Conservation (phyloP, 306 rosid species). For the Amphicarpaea edgeworthii region DNA sequence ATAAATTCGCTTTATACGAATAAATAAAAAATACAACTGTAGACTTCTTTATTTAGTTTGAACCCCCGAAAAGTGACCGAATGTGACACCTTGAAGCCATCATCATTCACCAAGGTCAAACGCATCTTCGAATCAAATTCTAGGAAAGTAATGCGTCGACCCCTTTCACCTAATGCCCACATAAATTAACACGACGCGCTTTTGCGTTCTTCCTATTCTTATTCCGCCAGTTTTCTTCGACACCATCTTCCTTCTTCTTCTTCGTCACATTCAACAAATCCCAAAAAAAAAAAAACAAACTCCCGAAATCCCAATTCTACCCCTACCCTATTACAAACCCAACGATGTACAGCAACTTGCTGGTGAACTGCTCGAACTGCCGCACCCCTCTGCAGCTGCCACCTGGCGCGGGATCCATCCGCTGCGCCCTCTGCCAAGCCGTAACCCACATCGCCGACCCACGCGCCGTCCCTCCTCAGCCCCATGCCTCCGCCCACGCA, state of each 20-base stretch:
- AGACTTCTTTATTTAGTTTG: no score
- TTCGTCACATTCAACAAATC: background rate
- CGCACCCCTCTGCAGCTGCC: conserved; percentile 82
- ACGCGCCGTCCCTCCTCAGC: conserved; percentile 58
- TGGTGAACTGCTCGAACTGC: conserved; percentile 86
- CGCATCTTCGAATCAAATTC: background rate
- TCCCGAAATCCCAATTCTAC: background rate
- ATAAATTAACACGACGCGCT: background rate
- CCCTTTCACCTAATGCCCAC: background rate
- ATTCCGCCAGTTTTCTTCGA: background rate
- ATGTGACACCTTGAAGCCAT: no score
- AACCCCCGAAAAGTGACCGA: no score
- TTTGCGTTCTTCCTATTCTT: background rate
- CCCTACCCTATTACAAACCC: conserved; percentile 13
- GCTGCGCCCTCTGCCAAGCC: conserved; percentile 87
- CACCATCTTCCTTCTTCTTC: background rate
- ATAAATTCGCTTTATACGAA: no score
- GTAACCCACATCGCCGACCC: conserved; percentile 77
- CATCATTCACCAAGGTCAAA: background rate
- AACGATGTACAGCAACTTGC: conserved; percentile 56
- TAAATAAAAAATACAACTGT: no score
- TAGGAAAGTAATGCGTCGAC: background rate
- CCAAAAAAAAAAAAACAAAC: background rate
- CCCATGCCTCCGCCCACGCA: conserved; percentile 42
- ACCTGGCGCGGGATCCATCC: conserved; percentile 76